Percentiles rank a stretch among this genome's conserved stretches.
Evolutionary conservation across 169 alveolate species (phyloP).

Genomic region (Pseudocohnilembus persalinus): DNA sequence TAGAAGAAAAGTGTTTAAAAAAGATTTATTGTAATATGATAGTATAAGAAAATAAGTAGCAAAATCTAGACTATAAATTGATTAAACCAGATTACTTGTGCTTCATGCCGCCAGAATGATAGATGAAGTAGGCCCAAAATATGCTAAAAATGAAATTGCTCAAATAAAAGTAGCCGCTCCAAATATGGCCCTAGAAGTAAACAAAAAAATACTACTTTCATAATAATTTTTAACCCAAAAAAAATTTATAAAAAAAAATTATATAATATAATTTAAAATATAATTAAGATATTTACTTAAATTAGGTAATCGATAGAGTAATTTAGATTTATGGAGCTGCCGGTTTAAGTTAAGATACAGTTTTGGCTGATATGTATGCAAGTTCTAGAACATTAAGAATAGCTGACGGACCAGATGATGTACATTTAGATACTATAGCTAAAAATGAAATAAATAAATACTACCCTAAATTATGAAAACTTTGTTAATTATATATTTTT

Average conservation of each 20-base stretch:
- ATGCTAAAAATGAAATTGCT: slow-evolving; percentile 25
- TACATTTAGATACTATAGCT: slow-evolving; percentile 39
- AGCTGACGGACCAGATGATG: slow-evolving; percentile 62
- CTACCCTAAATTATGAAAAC: slow-evolving; percentile 22
- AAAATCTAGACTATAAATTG: slow-evolving; percentile 14
- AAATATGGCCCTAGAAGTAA: slow-evolving; percentile 26
- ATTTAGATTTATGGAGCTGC: slow-evolving; percentile 52
- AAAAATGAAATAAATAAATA: slow-evolving; percentile 20
- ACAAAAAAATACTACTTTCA: too few relatives aligned
- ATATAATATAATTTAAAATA: too few relatives aligned
- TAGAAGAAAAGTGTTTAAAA: slow-evolving; percentile 23
- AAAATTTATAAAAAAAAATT: too few relatives aligned
- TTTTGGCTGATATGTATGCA: slow-evolving; percentile 35
- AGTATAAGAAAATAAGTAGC: not conserved
- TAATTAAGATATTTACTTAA: too few relatives aligned
- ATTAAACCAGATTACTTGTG: slow-evolving; percentile 27
- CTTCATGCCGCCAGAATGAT: slow-evolving; percentile 33
- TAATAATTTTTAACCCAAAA: too few relatives aligned
- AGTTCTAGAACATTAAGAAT: slow-evolving; percentile 48
- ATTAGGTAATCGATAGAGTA: slow-evolving; percentile 33
- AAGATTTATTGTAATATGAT: slow-evolving; percentile 18
- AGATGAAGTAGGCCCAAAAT: slow-evolving; percentile 35
- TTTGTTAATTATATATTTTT: too few relatives aligned
- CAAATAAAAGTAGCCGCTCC: slow-evolving; percentile 36
- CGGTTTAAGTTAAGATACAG: slow-evolving; percentile 43